Conservation (phyloP, 176 grass and related monocot species). For the Avena sativa region DNA sequence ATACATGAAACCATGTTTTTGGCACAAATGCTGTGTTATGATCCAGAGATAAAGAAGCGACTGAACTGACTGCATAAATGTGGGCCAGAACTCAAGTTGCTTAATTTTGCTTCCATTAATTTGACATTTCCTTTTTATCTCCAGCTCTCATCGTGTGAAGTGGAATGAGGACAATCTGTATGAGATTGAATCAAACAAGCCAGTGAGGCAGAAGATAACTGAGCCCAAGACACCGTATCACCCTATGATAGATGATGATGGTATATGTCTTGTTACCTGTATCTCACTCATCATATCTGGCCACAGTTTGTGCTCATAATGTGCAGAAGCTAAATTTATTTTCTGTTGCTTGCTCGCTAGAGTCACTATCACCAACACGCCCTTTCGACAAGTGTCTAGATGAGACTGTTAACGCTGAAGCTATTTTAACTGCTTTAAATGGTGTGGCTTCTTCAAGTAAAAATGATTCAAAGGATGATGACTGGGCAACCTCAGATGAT, state of each 20-base stretch:
- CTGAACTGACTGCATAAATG: neutral
- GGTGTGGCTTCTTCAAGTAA: conserved; percentile 80
- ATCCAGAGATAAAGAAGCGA: conserved; percentile 12
- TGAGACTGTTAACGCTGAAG: conserved; percentile 77
- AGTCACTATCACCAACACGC: conserved; percentile 53
- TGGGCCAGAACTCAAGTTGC: conserved; percentile 17
- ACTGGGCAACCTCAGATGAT: conserved; percentile 87
- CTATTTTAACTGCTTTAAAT: conserved; percentile 81
- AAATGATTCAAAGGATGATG: conserved; percentile 55
- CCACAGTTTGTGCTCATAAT: conserved; percentile 27
- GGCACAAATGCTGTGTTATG: conserved; percentile 5
- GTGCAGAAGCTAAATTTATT: conserved; percentile 8
- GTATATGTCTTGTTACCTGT: conserved; percentile 53
- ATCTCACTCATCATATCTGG: neutral
- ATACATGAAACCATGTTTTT: neutral
- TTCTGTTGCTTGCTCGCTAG: conserved; percentile 44
- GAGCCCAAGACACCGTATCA: conserved; percentile 98
- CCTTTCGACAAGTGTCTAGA: conserved; percentile 92
- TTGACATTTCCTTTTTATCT: conserved; percentile 23
- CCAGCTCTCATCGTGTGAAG: conserved; percentile 54
- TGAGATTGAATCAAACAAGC: conserved; percentile 97
- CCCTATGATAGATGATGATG: conserved; percentile 93
- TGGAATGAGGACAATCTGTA: conserved; percentile 94
- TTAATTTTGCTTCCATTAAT: conserved; percentile 24
- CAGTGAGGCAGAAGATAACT: conserved; percentile 94